Evolutionary conservation across 345 rosid genomes (phyloP).

Genomic region (Melastoma malabathricum): DNA sequence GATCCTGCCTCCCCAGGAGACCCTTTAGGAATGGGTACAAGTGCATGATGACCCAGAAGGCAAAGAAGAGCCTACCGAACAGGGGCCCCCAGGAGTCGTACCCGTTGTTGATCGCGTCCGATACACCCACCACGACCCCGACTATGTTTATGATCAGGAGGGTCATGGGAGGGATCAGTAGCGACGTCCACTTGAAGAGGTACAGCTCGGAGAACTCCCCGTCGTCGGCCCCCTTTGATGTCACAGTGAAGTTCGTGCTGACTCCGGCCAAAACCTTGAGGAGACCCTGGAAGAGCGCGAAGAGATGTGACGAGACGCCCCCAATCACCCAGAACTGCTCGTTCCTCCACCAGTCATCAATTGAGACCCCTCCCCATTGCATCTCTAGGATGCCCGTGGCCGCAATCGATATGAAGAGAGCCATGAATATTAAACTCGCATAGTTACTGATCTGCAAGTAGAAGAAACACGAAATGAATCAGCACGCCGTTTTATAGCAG

Average conservation of each 20-base stretch:
- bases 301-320: constrained; percentile 87
- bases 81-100: constrained; percentile 98
- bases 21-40: constrained; percentile 99
- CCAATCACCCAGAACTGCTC: constrained; percentile 99
- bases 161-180: constrained; percentile 79
- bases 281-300: constrained; percentile 90
- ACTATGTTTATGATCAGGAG: constrained; percentile 72
- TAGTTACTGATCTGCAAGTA: constrained; percentile 79
- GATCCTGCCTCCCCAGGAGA: constrained; percentile 83
- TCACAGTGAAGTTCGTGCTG: constrained; percentile 83
- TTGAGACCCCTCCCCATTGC: constrained; percentile 98
- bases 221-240: constrained; percentile 89
- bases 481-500: no score
- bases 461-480: constrained; percentile 1
- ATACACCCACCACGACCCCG: constrained; percentile 85
- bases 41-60: constrained; percentile 89
- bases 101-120: constrained; percentile 93
- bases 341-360: constrained; percentile 98
- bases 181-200: constrained; percentile 93
- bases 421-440: constrained; percentile 77
- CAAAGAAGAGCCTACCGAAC: constrained; percentile 84
- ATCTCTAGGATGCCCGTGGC: constrained; percentile 90
- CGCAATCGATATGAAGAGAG: constrained; percentile 84
- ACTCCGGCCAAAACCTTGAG: constrained; percentile 95
- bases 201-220: constrained; percentile 91